Evolutionary conservation across 345 rosid species (phyloP).

Genomic region (Syzygium jambos): DNA sequence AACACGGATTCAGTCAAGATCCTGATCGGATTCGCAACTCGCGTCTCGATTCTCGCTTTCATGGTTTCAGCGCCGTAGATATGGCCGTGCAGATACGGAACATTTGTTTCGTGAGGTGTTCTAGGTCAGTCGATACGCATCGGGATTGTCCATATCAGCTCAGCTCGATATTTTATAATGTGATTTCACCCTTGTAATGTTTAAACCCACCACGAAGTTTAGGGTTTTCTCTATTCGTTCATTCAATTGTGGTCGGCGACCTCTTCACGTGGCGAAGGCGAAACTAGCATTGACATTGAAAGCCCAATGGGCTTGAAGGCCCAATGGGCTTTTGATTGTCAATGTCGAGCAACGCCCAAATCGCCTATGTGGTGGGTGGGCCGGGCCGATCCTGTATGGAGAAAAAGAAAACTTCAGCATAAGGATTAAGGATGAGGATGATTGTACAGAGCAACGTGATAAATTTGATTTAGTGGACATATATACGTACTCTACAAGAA

Average conservation of each 20-base stretch:
- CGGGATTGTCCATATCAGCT: neutral
- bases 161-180: neutral
- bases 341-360: neutral
- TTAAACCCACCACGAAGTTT: neutral
- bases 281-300: neutral
- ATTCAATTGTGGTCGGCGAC: neutral
- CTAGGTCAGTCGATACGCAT: neutral
- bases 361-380: neutral
- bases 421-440: neutral
- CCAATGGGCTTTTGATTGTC: neutral
- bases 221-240: too few relatives aligned
- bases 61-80: too few relatives aligned
- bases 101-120: neutral
- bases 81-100: too few relatives aligned
- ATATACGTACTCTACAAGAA: neutral
- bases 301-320: neutral
- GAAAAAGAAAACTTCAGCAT: neutral
- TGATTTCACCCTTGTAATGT: neutral
- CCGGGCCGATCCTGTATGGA: neutral
- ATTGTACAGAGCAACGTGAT: neutral
- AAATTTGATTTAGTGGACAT: neutral
- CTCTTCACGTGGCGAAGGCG: neutral
- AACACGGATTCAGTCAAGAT: too few relatives aligned
- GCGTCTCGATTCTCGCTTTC: too few relatives aligned
- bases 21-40: too few relatives aligned